Conservation (phyloP, 164 flowering plant species). For the Taxillus chinensis region DNA sequence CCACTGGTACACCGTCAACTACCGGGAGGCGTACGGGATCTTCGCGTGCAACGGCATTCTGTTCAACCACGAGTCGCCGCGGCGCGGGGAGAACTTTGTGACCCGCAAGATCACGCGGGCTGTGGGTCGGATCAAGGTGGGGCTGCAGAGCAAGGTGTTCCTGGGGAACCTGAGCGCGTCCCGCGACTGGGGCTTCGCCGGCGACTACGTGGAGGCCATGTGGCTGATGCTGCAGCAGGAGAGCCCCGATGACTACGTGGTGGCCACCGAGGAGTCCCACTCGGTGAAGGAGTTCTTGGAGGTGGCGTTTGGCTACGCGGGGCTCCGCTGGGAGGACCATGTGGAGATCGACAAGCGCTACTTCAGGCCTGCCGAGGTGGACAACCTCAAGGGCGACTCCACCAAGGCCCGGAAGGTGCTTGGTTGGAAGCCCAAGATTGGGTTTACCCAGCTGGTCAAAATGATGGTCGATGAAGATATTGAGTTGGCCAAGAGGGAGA, state of each 20-base stretch:
- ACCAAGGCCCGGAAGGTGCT: constrained; percentile 68
- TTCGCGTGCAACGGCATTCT: constrained; percentile 85
- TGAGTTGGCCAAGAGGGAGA: constrained; percentile 89
- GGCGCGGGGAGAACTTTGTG: constrained; percentile 90
- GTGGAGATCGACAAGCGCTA: constrained; percentile 90
- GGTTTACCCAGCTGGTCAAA: constrained; percentile 84
- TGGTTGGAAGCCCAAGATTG: constrained; percentile 90
- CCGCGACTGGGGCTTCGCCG: constrained; percentile 95
- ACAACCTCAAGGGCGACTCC: constrained; percentile 84
- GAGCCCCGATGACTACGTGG: constrained; percentile 86
- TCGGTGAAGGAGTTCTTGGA: constrained; percentile 86
- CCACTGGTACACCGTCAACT: constrained; percentile 96
- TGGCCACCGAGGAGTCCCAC: constrained; percentile 94
- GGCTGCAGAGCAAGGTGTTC: constrained; percentile 80
- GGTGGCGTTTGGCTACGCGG: constrained; percentile 87
- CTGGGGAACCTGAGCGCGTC: constrained; percentile 80
- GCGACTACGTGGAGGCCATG: constrained; percentile 98
- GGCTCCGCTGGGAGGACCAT: constrained; percentile 83
- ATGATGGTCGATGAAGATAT: constrained; percentile 97
- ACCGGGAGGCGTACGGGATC: constrained; percentile 86
- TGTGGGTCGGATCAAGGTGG: constrained; percentile 80
- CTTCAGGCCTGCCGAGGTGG: constrained; percentile 90
- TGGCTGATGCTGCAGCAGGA: constrained; percentile 99
- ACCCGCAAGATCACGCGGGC: constrained; percentile 91
- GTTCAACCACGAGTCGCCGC: constrained; percentile 86